Percentiles rank a stretch among this genome's conserved stretches.
Conservation (phyloP, 202 grass and related monocot genomes). For the Alloteropsis angusta region DNA sequence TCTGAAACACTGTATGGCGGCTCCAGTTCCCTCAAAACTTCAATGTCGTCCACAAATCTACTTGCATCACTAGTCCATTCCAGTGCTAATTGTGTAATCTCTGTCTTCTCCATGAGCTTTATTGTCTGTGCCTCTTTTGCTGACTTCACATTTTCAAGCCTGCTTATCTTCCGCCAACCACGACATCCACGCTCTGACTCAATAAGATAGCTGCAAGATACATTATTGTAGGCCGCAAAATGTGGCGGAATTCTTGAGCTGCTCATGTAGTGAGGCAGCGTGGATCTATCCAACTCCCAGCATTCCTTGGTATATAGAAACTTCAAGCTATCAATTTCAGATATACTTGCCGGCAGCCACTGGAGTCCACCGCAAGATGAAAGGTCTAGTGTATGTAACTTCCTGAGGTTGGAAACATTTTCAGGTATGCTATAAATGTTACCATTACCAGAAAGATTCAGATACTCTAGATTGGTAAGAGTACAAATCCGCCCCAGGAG, state of each 20-base stretch:
- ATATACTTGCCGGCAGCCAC: not conserved
- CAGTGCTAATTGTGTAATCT: not conserved
- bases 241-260: not conserved
- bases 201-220: not conserved
- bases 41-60: not conserved
- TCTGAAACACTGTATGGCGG: not conserved
- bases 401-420: not conserved
- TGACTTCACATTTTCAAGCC: not conserved
- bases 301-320: not conserved
- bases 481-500: not conserved
- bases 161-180: not conserved
- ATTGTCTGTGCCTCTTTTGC: not conserved
- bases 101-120: not conserved
- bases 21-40: not conserved
- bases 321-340: not conserved
- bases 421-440: not conserved
- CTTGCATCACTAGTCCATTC: not conserved
- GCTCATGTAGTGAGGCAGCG: not conserved
- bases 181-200: not conserved
- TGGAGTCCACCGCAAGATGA: accelerated
- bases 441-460: not conserved
- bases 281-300: not conserved
- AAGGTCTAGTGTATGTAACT: constrained; percentile 4
- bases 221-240: not conserved
- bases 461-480: not conserved